phyloP scores from a whole-genome alignment of 306 rosid species.

The Cucurbita maxima region DNA sequence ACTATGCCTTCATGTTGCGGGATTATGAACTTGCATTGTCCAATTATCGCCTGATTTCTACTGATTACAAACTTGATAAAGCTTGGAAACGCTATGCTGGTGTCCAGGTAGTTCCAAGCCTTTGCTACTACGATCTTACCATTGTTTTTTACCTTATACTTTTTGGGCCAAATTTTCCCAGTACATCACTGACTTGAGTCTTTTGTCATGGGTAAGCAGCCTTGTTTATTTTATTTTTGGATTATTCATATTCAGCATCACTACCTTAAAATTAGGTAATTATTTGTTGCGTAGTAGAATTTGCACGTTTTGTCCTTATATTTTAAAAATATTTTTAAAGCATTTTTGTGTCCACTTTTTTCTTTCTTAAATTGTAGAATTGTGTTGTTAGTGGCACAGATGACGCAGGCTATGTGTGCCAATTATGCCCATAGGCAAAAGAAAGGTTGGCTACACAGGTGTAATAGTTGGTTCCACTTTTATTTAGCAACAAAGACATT shows the following conservation, averaged over 20 bases:
- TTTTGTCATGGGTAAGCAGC: background rate
- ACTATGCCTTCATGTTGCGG: constrained; percentile 90
- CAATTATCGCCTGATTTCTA: constrained; percentile 86
- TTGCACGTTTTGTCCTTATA: background rate
- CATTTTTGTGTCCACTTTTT: background rate
- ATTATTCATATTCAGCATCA: background rate
- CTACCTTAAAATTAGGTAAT: background rate
- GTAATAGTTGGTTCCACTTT: background rate
- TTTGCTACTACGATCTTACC: background rate
- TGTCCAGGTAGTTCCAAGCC: constrained; percentile 55
- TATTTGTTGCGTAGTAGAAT: background rate
- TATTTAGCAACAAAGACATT: background rate
- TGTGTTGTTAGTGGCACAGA: background rate
- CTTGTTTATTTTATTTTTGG: background rate
- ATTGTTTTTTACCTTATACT: background rate
- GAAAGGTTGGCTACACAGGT: background rate
- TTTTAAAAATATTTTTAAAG: background rate
- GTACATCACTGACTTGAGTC: background rate
- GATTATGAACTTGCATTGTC: constrained; percentile 97
- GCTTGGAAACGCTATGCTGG: constrained; percentile 99
- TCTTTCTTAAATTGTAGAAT: background rate
- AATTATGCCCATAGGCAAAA: background rate
- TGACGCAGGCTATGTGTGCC: background rate
- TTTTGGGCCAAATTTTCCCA: background rate
- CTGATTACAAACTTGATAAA: constrained; percentile 97